A percentile compares a stretch with the other conserved stretches of the same genome.
Evolutionary conservation across 306 rosid genomes (phyloP).

Genomic region (Hylodesmum podocarpum): DNA sequence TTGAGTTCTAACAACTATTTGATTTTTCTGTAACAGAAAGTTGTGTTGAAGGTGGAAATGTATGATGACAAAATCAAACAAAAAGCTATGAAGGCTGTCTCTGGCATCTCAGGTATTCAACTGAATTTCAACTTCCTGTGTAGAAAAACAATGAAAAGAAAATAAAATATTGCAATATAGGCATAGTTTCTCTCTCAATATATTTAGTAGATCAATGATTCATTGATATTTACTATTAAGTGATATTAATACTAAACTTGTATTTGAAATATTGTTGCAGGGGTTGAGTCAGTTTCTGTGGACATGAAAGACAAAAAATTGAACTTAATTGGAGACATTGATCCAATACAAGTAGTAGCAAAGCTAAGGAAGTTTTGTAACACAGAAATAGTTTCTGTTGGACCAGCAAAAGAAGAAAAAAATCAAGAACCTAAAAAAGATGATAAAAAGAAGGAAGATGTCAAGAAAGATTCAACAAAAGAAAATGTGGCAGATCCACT

Average conservation of each 20-base stretch:
- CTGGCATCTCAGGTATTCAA: conserved; percentile 56
- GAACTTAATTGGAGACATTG: conserved; percentile 57
- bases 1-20: neutral
- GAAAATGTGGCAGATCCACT: neutral
- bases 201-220: neutral
- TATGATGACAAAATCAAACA: conserved; percentile 45
- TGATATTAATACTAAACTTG: neutral
- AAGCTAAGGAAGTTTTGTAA: conserved; percentile 53
- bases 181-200: neutral
- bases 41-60: conserved; percentile 51
- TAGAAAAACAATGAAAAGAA: neutral
- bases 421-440: conserved; percentile 45
- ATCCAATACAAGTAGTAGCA: conserved; percentile 51
- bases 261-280: conserved; percentile 20
- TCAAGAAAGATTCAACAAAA: conserved; percentile 20
- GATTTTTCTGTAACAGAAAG: conserved; percentile 45
- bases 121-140: neutral
- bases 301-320: conserved; percentile 62
- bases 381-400: conserved; percentile 60
- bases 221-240: neutral
- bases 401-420: conserved; percentile 62
- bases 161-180: neutral
- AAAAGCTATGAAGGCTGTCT: conserved; percentile 59
- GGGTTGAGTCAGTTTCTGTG: conserved; percentile 57
- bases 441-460: conserved; percentile 18